Percentiles rank a stretch among this genome's conserved stretches.
Conservation (phyloP, 2,329 filamentous ascomycete species). For the Apiospora sp. region DNA sequence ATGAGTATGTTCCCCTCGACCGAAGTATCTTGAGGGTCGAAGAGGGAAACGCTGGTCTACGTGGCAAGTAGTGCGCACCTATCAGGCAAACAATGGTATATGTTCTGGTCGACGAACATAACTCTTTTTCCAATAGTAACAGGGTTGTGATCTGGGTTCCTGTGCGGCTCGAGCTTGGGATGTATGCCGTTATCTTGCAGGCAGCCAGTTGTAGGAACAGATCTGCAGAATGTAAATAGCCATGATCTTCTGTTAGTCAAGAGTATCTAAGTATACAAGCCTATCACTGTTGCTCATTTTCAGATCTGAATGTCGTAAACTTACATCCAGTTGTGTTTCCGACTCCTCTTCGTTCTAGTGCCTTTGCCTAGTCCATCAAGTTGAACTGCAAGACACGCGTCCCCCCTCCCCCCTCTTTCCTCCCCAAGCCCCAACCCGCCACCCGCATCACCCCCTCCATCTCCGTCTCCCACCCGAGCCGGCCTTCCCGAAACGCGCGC, state of each 20-base stretch:
- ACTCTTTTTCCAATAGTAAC: not conserved
- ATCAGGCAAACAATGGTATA: not conserved
- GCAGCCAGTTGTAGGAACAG: too few species aligned
- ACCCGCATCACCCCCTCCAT: too few species aligned
- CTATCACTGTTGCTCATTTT: not conserved
- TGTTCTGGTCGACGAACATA: not conserved
- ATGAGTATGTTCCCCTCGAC: not conserved
- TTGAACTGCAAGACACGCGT: too few species aligned
- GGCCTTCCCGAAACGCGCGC: too few species aligned
- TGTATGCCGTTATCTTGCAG: not conserved
- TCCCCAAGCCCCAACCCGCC: too few species aligned
- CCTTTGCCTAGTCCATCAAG: too few species aligned
- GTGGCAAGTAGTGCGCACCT: not conserved
- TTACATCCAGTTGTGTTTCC: too few species aligned
- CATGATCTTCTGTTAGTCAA: not conserved
- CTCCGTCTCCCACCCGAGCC: too few species aligned
- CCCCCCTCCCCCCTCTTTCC: too few species aligned
- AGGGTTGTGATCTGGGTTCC: not conserved
- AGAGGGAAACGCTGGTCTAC: not conserved
- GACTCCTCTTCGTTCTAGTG: too few species aligned
- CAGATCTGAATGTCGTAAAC: too few species aligned
- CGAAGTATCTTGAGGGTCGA: not conserved
- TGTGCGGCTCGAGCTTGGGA: not conserved
- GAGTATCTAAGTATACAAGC: not conserved
- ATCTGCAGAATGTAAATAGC: too few species aligned